Evolutionary conservation across 495 filamentous ascomycete species (phyloP).

Genomic region (Penicillium parvum): DNA sequence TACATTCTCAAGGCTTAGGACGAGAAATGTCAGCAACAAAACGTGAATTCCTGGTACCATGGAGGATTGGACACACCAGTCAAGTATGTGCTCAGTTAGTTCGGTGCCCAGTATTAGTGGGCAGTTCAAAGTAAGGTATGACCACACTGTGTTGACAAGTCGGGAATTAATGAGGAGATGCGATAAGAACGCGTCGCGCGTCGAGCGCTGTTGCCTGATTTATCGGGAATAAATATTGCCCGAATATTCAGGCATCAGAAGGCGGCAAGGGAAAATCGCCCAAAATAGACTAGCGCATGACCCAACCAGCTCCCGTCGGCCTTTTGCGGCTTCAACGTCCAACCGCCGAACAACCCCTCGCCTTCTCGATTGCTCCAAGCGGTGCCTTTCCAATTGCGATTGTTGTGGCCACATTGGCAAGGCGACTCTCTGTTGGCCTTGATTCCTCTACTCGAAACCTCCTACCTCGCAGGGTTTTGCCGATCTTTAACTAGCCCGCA

Average conservation of each 20-base stretch:
- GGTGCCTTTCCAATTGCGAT: constrained; percentile 23
- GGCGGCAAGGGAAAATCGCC: constrained; percentile 29
- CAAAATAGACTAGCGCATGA: constrained; percentile 33
- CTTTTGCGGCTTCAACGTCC: constrained; percentile 49
- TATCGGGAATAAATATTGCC: constrained; percentile 20
- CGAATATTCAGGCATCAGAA: constrained; percentile 21
- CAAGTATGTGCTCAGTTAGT: constrained; percentile 3
- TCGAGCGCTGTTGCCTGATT: constrained; percentile 25
- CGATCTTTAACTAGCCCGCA: constrained; percentile 6
- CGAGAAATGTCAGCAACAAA: constrained; percentile 18
- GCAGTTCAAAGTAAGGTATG: constrained; percentile 3
- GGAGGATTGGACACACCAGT: neutral
- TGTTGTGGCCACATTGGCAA: constrained; percentile 13
- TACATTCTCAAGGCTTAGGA: constrained; percentile 21
- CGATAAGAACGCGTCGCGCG: constrained; percentile 42
- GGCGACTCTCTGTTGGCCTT: constrained; percentile 15
- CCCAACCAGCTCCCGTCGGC: constrained; percentile 35
- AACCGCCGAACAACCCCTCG: constrained; percentile 39
- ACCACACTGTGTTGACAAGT: constrained; percentile 10
- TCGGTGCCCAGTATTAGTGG: neutral
- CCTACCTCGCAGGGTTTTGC: constrained; percentile 2
- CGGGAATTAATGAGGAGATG: constrained; percentile 9
- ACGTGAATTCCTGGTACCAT: neutral
- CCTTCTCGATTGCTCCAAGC: constrained; percentile 22
- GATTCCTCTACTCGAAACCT: neutral